Evolutionary conservation across 176 grass and related monocot species (phyloP).

Genomic region (Zoysia pacifica): DNA sequence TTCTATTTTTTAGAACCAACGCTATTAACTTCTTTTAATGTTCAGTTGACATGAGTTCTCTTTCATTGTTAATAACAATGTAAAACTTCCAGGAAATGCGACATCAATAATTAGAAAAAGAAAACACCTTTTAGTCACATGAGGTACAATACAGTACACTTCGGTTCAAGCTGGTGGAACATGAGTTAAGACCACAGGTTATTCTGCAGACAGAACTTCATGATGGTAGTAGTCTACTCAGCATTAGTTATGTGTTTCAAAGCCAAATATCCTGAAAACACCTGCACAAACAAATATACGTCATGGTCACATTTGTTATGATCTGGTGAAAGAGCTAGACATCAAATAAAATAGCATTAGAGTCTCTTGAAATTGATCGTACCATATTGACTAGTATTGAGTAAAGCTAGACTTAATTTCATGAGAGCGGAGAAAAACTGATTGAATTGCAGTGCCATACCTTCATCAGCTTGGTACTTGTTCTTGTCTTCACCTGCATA

Average conservation of each 20-base stretch:
- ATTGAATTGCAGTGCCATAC: constrained; percentile 40
- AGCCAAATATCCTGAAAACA: constrained; percentile 87
- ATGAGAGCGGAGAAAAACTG: not conserved
- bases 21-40: not conserved
- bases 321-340: constrained; percentile 18
- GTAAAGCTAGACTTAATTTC: not conserved
- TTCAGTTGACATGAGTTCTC: not conserved
- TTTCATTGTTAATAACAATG: not conserved
- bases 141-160: not conserved
- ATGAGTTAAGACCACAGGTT: constrained; percentile 11
- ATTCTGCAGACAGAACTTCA: constrained; percentile 34
- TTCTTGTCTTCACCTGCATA: constrained; percentile 99
- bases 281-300: constrained; percentile 46
- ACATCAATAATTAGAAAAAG: not conserved
- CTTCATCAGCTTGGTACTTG: constrained; percentile 92
- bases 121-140: not conserved
- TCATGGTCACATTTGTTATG: not conserved
- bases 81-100: not conserved
- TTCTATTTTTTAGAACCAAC: constrained; percentile 5
- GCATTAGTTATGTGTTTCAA: constrained; percentile 59
- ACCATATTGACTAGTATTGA: not conserved
- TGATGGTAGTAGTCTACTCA: not conserved
- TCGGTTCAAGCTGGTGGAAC: constrained; percentile 1
- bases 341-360: not conserved
- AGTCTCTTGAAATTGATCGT: not conserved